Conservation (phyloP, 2,329 filamentous ascomycete species). For the Neofusicoccum kwambonambiense region DNA sequence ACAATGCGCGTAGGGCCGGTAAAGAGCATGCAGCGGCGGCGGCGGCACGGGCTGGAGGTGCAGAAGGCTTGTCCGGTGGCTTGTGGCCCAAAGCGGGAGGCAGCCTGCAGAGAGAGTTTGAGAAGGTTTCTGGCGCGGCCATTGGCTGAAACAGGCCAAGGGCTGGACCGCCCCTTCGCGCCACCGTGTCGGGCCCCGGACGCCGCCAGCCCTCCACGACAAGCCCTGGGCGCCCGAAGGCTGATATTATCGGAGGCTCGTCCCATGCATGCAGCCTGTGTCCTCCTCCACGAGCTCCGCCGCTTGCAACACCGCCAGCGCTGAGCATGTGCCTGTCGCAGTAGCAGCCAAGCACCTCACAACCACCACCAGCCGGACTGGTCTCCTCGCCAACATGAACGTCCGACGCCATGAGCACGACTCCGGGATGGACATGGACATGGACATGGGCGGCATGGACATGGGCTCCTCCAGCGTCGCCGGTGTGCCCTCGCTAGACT, state of each 20-base stretch:
- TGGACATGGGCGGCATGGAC: slow-evolving; percentile 17
- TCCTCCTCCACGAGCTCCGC: background rate
- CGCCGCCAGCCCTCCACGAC: too few species aligned
- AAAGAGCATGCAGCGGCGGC: background rate
- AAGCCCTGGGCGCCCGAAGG: background rate
- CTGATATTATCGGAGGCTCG: slow-evolving; percentile 1
- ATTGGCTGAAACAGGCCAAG: slow-evolving; percentile 8
- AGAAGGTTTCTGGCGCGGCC: background rate
- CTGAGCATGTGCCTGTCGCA: background rate
- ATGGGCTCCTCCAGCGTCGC: slow-evolving; percentile 41
- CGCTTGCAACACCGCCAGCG: background rate
- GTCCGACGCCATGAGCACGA: slow-evolving; percentile 7
- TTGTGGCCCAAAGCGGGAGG: background rate
- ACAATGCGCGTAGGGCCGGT: background rate
- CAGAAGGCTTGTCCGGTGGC: background rate
- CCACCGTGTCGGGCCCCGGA: background rate
- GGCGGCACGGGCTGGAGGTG: background rate
- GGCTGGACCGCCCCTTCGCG: background rate
- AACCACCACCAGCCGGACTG: background rate
- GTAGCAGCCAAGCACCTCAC: background rate
- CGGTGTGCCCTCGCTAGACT: slow-evolving; percentile 45
- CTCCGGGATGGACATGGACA: slow-evolving; percentile 29
- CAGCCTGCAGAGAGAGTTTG: slow-evolving; percentile 6
- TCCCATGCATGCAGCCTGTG: background rate
- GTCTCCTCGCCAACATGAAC: background rate